A percentile compares a stretch with the other conserved stretches of the same genome.
Conservation (phyloP, 2,329 filamentous ascomycete genomes). For the Colletotrichum sp. region DNA sequence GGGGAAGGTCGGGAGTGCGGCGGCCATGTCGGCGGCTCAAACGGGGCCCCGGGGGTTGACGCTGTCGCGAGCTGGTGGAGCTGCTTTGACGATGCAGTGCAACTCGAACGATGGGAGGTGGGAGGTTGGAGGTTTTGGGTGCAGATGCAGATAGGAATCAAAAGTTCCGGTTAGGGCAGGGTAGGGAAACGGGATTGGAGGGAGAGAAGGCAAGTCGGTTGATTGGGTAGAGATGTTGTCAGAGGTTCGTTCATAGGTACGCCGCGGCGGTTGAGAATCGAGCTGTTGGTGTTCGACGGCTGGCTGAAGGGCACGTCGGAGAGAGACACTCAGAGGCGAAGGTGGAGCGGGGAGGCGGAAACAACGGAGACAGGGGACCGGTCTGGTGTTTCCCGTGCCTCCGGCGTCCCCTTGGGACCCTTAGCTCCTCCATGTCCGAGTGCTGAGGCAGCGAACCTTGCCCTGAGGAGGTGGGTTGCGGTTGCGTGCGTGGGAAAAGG, state of each 20-base stretch:
- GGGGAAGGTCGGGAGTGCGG: constrained; percentile 68
- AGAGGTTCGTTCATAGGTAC: not conserved
- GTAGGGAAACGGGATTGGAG: not conserved
- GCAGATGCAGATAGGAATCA: not conserved
- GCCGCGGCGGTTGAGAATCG: not conserved
- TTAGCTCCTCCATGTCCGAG: not conserved
- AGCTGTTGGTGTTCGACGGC: not conserved
- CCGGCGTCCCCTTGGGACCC: not conserved
- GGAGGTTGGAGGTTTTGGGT: too few relatives aligned
- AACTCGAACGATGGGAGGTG: not conserved
- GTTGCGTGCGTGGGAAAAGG: not conserved
- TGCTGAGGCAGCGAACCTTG: not conserved
- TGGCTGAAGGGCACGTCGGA: not conserved
- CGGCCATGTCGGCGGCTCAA: constrained; percentile 51
- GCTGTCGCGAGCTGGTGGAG: not conserved
- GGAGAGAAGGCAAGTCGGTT: not conserved
- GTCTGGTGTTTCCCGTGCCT: not conserved
- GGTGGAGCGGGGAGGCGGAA: not conserved
- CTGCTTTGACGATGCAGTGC: not conserved
- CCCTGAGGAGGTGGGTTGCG: constrained; percentile 6
- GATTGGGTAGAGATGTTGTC: not conserved
- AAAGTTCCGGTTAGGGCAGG: not conserved
- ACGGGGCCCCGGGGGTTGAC: not conserved
- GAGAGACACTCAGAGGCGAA: not conserved
- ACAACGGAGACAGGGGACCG: not conserved